phyloP scores from a whole-genome alignment of 140 eudicot genomes.

The Ambrosia hybrid region DNA sequence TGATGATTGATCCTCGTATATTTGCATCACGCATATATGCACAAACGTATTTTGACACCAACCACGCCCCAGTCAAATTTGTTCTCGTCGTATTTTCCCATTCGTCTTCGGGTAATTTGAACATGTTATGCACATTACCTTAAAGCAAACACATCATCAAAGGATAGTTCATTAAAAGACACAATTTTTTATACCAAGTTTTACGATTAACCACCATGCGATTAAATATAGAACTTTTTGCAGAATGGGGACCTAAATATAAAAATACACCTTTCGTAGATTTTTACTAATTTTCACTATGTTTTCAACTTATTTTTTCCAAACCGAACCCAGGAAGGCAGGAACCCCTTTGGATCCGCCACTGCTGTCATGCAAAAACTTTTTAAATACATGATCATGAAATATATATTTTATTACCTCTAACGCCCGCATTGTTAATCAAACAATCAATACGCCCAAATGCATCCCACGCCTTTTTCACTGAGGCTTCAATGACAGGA shows the following conservation, averaged over 20 bases:
- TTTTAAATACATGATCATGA: no score
- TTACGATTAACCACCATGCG: no score
- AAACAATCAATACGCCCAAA: constrained; percentile 53
- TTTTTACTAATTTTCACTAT: no score
- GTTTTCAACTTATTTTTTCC: no score
- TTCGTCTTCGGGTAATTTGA: constrained; percentile 38
- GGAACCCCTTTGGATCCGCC: no score
- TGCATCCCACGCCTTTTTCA: constrained; percentile 58
- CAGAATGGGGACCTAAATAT: no score
- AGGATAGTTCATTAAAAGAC: not conserved
- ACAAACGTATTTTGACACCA: constrained; percentile 37
- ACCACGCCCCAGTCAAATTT: constrained; percentile 37
- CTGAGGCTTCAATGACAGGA: constrained; percentile 38
- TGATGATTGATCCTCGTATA: constrained; percentile 34
- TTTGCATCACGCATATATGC: constrained; percentile 26
- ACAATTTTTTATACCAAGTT: no score
- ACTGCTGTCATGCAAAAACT: no score
- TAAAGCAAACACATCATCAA: not conserved
- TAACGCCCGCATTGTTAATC: constrained; percentile 49
- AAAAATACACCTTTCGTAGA: no score
- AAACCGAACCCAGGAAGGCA: no score
- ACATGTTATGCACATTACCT: constrained; percentile 22
- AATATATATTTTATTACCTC: constrained; percentile 18
- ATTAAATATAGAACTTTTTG: no score
- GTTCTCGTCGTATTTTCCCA: constrained; percentile 32